Evolutionary conservation across 2,329 filamentous ascomycete species (phyloP).

Genomic region (Fusarium sp.): DNA sequence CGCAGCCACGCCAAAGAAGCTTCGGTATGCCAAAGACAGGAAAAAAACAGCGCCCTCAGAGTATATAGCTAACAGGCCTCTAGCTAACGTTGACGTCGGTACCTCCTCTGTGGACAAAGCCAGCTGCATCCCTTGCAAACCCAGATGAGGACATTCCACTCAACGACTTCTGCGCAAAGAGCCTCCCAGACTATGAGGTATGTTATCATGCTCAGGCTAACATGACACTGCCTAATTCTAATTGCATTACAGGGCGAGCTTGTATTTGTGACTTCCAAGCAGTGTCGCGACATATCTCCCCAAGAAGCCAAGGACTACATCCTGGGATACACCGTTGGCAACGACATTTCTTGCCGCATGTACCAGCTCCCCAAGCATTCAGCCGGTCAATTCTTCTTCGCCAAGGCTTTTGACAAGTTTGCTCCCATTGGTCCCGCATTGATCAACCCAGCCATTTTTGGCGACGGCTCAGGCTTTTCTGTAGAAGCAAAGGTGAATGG

Average conservation of each 20-base stretch:
- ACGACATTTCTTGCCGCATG: neutral
- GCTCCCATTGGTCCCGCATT: neutral
- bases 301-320: neutral
- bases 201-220: too few relatives aligned
- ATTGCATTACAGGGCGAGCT: neutral
- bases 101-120: neutral
- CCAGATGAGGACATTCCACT: neutral
- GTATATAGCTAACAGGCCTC: neutral
- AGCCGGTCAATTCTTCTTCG: neutral
- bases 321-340: neutral
- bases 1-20: neutral
- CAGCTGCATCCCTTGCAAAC: neutral
- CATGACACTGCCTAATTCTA: neutral
- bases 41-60: rapidly evolving
- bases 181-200: neutral
- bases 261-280: neutral
- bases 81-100: neutral
- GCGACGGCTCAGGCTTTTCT: neutral
- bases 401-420: neutral
- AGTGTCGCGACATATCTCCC: neutral
- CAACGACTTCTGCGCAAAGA: neutral
- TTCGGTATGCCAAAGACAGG: neutral
- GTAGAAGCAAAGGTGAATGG: neutral
- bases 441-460: neutral
- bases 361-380: neutral